Base-by-base conservation (phyloP, 805 yeast genomes). In the Osmozyma mogii region DNA sequence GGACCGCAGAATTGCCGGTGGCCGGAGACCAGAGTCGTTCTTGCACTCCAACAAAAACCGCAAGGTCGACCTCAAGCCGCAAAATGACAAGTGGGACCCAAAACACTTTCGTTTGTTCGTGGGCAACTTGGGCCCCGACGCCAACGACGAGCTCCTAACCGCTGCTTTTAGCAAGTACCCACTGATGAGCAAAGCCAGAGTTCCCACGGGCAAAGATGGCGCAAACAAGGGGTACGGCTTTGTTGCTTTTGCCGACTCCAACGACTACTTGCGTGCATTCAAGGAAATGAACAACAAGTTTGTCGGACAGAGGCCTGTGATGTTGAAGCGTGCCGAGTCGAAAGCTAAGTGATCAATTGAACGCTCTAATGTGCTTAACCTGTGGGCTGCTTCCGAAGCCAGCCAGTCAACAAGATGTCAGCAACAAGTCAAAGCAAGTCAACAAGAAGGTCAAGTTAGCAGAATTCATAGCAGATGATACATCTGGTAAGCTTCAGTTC, bases 211-310 rank as follows among this genome's bases (percentile, higher is more conserved):
- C 38, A 54, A 52, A 17, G 57, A 69, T 0, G 61, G 57, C 6
- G 67, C 63, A 37, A 65, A 67, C 35, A 76, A 72, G 46, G 92
- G 94, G 4, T 83, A 59, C 48, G 94, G 87, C 6, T 83, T 82
- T 50, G 79, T 82, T 9, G 74, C 84, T 5, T 82, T 83, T 49
- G 59, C 56, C 3, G 68, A 67, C 36, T 54, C 88, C 0, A 72
- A 75, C 13, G 89, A 82, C 45, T 82, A 78, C 43, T 58, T 82
- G 31, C 55, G 60, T 29, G 85, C 88, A 3, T 82, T 78, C 53
- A 77, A 74, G 47, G 84, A 78, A 43, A 70, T 80, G 76, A 78
- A 82, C 47, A 84, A 84, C 15, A 78, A 79, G 45, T 80, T 78
- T 41, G 67, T 83, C 27, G 94, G 92, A 1, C 71, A 65, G 42